These are phyloP conservation scores for Carpinus fangiana DNA, from an alignment of 306 rosid species.

Conservation along the genomic window DNA sequence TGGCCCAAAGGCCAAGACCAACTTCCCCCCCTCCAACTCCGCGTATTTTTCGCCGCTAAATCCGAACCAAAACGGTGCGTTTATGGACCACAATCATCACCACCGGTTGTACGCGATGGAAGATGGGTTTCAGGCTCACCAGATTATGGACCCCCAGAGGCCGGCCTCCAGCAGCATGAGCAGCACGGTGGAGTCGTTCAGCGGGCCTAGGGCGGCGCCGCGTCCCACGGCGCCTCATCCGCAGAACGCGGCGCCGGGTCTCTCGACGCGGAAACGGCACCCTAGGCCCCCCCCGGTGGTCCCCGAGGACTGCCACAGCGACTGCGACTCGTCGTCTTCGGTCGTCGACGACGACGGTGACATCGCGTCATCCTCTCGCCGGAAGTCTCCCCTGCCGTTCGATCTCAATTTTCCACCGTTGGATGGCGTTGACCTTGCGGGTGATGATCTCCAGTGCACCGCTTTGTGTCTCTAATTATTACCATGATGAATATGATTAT, in stretches of 20 bases:
- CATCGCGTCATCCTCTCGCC: constrained; percentile 40
- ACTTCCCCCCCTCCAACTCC: constrained; percentile 49
- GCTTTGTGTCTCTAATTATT: constrained; percentile 68
- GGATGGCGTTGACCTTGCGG: constrained; percentile 45
- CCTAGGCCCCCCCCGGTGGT: constrained; percentile 64
- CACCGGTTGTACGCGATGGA: constrained; percentile 37
- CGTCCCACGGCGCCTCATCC: neutral
- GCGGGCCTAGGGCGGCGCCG: constrained; percentile 64
- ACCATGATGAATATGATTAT: constrained; percentile 22
- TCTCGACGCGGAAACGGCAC: constrained; percentile 30
- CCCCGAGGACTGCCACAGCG: constrained; percentile 87
- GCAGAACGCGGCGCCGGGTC: constrained; percentile 6
- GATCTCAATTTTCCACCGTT: constrained; percentile 76
- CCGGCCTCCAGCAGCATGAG: constrained; percentile 83
- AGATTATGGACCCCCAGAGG: constrained; percentile 46
- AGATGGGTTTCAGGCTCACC: constrained; percentile 41
- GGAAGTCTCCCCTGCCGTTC: constrained; percentile 49
- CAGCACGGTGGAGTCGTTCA: constrained; percentile 84
- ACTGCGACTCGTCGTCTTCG: constrained; percentile 85
- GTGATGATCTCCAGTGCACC: constrained; percentile 62
- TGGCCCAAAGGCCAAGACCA: constrained; percentile 79
- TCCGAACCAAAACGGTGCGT: constrained; percentile 39
- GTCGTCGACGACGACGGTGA: constrained; percentile 61
- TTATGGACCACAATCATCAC: constrained; percentile 36
- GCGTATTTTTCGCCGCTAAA: constrained; percentile 27